Evolutionary conservation across 352 stramenopile genomes (phyloP), one percentile per base, ranked within the genome.

Genomic region (Phytopythium ostracodes): DNA sequence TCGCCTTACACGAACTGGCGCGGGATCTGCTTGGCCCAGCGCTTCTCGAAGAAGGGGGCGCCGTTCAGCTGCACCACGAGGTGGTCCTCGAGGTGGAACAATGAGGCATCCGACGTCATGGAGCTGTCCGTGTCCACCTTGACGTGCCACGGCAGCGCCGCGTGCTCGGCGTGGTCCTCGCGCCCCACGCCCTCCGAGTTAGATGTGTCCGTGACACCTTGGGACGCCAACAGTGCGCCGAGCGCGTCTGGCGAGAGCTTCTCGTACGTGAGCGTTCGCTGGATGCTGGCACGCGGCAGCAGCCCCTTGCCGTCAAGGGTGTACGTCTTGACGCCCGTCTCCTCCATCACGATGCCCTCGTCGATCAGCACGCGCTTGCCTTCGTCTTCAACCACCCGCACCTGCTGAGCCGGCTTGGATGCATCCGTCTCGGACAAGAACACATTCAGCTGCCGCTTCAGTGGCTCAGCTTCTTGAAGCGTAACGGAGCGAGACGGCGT

Each of bases 321-420:
- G 59, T 84, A 84, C 44, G 62, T 77, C 51, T 84, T 81, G 33
- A 63, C 57, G 1, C 65, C 75, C n/a, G 59, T 76, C 54, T 84
- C 73, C 12, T 81, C 73, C 68, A 81, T 81, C 11, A 51, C 54
- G 35, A 84, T 78, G 3, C 75, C 73, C 53, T 82, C 60, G n/a
- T 79, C 69, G 15, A 81, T 59, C n/a, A 84, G 61, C 52, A 84
- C 38, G n/a, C 67, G 56, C 53, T 76, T 76, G 56, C 75, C 73
- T 63, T 84, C 73, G 20, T 81, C 66, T 62, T 84, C 75, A 12
- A 60, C 71, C 14, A 65, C 58, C 10, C 76, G 67, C 27, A 74
- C 60, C 10, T 74, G 75, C 56, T 80, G 75, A 7, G 67, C 31
- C 15, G 64, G 66, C 3, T 67, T 64, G 0, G 69, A 62, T 17